These are phyloP conservation scores for Ilyonectria destructans DNA, from an alignment of 2,329 filamentous ascomycete species.

Conservation along the genomic window DNA sequence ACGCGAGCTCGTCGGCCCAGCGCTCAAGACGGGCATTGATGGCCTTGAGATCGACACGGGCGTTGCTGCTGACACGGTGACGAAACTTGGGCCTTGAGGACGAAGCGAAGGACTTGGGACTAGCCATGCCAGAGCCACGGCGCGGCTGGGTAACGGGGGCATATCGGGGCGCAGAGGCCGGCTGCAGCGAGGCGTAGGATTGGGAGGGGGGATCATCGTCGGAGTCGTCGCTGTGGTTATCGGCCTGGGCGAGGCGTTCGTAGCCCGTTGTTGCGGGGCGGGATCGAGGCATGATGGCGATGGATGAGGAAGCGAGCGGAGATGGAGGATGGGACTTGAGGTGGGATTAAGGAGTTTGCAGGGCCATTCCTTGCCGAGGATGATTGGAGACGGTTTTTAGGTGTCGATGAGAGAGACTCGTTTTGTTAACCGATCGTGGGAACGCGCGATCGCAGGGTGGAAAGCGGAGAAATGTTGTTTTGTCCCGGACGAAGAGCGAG, in stretches of 20 bases:
- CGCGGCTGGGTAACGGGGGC: constrained; percentile 75
- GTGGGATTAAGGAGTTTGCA: constrained; percentile 28
- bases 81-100: constrained; percentile 60
- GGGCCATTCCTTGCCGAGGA: constrained; percentile 38
- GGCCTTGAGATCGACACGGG: constrained; percentile 96
- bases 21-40: constrained; percentile 96
- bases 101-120: constrained; percentile 60
- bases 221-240: constrained; percentile 81
- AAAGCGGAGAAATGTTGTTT: too few species aligned
- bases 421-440: not conserved
- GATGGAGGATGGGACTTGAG: constrained; percentile 3
- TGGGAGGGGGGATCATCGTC: constrained; percentile 74
- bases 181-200: constrained; percentile 71
- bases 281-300: constrained; percentile 73
- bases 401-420: not conserved
- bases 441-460: constrained; percentile 1
- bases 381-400: not conserved
- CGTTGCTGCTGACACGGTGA: constrained; percentile 76
- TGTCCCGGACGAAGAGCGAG: too few species aligned
- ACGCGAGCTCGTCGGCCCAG: constrained; percentile 98
- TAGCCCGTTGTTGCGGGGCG: constrained; percentile 86
- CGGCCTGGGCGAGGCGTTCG: constrained; percentile 87
- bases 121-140: constrained; percentile 73
- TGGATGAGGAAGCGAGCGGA: not conserved
- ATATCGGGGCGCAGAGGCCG: constrained; percentile 74